Base-by-base conservation (phyloP, 1,139 yeast genomes). In the Debaryomyces subglobosus region DNA sequence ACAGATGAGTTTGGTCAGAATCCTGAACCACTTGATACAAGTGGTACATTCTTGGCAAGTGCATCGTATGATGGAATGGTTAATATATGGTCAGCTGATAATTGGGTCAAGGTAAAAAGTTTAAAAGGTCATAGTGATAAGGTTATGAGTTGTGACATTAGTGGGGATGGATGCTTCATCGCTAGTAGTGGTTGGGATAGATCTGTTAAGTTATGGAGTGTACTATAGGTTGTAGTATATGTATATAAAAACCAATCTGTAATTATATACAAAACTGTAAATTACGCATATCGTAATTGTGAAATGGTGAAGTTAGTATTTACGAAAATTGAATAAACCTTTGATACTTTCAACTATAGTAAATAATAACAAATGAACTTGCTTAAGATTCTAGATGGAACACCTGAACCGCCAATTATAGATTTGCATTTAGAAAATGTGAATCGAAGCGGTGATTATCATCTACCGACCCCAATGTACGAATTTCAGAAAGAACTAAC, bases 401-500 rank as follows among this genome's bases (percentile, higher is more conserved):
- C 91, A 6, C 96, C 96, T 0, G 94, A 88, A 59, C 96, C 96
- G 3, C 84, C 88, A 1, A 81, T 86, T 41, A 84, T 85, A 5
- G 87, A 82, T 53, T 74, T 77, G 35, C 74, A 74, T 46, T 63
- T 74, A 37, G 72, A 62, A 45, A 63, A 59, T 29, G 55, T 60
- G 48, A 74, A 70, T 50, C 65, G 62, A 4, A 79, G 85, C 1
- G 89, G 92, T 8, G 96, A 88, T 58, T 90, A 89, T 64, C 80
- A 83, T 64, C 72, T 92, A 38, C 90, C 96, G 0, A 89, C 96
- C 4, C 92, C 96, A 2, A 84, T 92, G 86, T 84, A 89, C 51
- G 91, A 88, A 53, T 87, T 89, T 57, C 98, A 94, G 63, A 86
- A 85, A 59, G 96, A 90, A 61, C 77, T 94, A 47, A 89, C 94